Conservation (phyloP, 2,329 filamentous ascomycete genomes). For the Calonectria hawksworthii region DNA sequence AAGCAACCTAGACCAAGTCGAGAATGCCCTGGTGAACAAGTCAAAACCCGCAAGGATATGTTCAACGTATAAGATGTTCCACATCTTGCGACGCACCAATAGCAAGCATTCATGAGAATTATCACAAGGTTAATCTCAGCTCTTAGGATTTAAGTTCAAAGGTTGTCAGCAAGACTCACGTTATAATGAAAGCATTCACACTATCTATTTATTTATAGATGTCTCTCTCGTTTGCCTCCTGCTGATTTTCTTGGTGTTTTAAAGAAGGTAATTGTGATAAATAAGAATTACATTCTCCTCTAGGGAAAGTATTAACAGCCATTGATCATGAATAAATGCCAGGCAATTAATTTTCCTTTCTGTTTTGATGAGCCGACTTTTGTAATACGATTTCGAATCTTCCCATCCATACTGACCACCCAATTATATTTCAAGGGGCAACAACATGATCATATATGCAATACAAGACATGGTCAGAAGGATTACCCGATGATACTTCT, state of each 20-base stretch:
- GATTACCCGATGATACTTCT: background rate
- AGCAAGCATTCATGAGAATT: background rate
- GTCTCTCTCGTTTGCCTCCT: background rate
- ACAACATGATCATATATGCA: background rate
- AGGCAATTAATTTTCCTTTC: background rate
- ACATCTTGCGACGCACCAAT: background rate
- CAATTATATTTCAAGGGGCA: background rate
- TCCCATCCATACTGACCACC: background rate
- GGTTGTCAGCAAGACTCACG: background rate
- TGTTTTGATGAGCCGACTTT: background rate
- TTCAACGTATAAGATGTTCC: background rate
- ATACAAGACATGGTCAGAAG: background rate
- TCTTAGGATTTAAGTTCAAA: background rate
- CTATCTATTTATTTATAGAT: no score
- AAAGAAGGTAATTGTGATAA: background rate
- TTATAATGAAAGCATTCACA: background rate
- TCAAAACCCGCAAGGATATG: background rate
- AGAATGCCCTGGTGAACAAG: background rate
- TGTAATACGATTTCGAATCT: background rate
- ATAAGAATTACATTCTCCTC: background rate
- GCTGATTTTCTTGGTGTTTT: background rate
- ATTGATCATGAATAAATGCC: background rate
- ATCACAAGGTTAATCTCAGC: background rate
- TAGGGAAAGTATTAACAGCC: background rate
- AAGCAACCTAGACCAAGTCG: no score